Evolutionary conservation across 352 stramenopile species (phyloP).

Genomic region (Phytophthora cryptogea): DNA sequence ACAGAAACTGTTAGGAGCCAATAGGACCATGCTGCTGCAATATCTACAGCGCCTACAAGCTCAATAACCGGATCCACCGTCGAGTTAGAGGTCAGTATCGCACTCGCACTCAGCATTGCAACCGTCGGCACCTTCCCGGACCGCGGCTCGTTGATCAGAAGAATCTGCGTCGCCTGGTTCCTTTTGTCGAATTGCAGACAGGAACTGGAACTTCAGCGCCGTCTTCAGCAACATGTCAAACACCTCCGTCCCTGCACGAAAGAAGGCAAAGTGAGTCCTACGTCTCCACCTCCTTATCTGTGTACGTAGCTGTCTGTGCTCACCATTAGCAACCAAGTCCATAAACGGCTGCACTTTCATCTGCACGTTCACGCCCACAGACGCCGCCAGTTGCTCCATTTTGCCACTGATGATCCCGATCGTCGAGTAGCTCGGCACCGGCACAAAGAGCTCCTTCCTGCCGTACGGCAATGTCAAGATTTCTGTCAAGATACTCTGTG

Average conservation of each 20-base stretch:
- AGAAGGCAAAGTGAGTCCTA: background rate
- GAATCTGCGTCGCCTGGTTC: conserved; percentile 21
- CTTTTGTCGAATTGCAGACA: conserved; percentile 14
- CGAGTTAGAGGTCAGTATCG: conserved; percentile 26
- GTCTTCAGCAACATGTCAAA: conserved; percentile 30
- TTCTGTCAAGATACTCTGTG: conserved; percentile 7
- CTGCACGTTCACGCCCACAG: conserved; percentile 1
- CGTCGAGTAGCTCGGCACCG: conserved; percentile 10
- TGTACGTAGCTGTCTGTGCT: background rate
- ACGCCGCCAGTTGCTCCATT: conserved; percentile 12
- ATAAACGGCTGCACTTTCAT: conserved; percentile 13
- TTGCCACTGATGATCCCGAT: conserved; percentile 9
- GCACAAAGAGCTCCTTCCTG: conserved; percentile 17
- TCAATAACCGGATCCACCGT: conserved; percentile 7
- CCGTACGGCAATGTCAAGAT: conserved; percentile 2
- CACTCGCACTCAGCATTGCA: conserved; percentile 22
- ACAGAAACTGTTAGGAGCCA: background rate
- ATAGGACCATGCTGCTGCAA: background rate
- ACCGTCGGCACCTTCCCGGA: conserved; percentile 23
- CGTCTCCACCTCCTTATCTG: background rate
- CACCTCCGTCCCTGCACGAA: conserved; percentile 18
- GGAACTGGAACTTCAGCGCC: conserved; percentile 31
- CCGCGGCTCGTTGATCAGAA: conserved; percentile 20
- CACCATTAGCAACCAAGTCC: conserved; percentile 6
- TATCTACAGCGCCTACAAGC: background rate